Conservation (phyloP, 495 filamentous ascomycete species). For the Aspergillus diversus region DNA sequence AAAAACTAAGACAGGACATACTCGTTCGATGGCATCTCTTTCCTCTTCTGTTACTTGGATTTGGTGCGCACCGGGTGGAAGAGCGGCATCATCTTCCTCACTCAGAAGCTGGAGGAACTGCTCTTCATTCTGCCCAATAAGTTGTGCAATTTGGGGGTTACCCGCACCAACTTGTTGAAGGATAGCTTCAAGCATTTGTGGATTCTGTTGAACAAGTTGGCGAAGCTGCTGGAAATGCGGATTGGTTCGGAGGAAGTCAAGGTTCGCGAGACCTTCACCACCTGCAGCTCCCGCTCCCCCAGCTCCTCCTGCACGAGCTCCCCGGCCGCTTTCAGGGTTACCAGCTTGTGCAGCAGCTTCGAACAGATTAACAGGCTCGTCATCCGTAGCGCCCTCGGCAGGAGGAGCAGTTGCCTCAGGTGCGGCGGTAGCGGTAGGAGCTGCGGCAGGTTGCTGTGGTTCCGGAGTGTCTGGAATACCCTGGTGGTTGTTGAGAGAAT, state of each 20-base stretch:
- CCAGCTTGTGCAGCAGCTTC: conserved; percentile 85
- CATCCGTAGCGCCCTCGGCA: conserved; percentile 49
- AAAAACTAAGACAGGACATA: conserved; percentile 50
- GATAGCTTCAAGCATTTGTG: conserved; percentile 97
- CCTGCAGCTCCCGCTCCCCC: conserved; percentile 48
- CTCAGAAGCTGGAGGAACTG: conserved; percentile 87
- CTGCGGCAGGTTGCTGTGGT: conserved; percentile 52
- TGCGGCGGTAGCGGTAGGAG: conserved; percentile 37
- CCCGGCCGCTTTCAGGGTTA: conserved; percentile 55
- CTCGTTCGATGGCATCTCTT: conserved; percentile 92
- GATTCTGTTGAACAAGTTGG: conserved; percentile 94
- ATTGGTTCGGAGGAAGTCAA: conserved; percentile 95
- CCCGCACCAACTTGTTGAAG: conserved; percentile 94
- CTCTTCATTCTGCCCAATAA: conserved; percentile 89
- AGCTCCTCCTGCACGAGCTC: conserved; percentile 53
- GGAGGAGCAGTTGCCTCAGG: conserved; percentile 34
- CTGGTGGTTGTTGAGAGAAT: conserved; percentile 44
- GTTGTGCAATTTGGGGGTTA: conserved; percentile 88
- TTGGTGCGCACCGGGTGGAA: conserved; percentile 86
- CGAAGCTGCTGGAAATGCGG: conserved; percentile 97
- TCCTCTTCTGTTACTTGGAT: conserved; percentile 95
- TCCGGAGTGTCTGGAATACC: conserved; percentile 89
- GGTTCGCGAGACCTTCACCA: conserved; percentile 68
- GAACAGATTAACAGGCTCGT: conserved; percentile 85
- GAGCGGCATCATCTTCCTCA: conserved; percentile 75